Conservation (phyloP, 2,329 filamentous ascomycete genomes). For the Neodidymelliopsis sp. region DNA sequence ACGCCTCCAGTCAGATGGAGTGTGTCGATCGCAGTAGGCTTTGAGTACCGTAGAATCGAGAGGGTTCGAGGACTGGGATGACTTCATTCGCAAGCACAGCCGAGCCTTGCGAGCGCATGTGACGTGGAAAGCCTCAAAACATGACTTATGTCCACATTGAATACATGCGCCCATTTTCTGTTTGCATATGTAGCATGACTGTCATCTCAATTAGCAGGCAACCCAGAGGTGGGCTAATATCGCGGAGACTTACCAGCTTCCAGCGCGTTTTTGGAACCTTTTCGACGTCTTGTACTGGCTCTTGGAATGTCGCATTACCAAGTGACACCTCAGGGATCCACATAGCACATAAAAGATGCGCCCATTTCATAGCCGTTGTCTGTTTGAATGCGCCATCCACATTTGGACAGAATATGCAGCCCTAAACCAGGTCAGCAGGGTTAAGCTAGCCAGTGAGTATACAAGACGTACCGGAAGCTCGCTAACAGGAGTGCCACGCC, state of each 20-base stretch:
- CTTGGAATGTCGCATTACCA: constrained; percentile 96
- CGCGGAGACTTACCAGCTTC: constrained; percentile 67
- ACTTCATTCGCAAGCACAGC: constrained; percentile 96
- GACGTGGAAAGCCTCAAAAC: constrained; percentile 96
- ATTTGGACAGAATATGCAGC: constrained; percentile 97
- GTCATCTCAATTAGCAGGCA: constrained; percentile 22
- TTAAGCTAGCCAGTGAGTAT: neutral
- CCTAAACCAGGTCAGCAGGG: constrained; percentile 36
- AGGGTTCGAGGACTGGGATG: constrained; percentile 77
- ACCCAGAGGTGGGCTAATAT: neutral
- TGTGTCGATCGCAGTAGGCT: constrained; percentile 95
- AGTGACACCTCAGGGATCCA: constrained; percentile 98
- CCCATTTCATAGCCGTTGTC: constrained; percentile 95
- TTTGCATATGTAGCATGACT: constrained; percentile 92
- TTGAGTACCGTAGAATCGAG: constrained; percentile 86
- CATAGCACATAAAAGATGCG: constrained; percentile 93
- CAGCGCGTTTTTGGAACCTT: constrained; percentile 95
- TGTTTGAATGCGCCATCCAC: constrained; percentile 98
- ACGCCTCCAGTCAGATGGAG: constrained; percentile 84
- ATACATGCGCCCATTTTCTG: constrained; percentile 99
- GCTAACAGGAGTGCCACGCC: constrained; percentile 82
- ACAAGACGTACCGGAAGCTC: constrained; percentile 41
- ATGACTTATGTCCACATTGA: constrained; percentile 96
- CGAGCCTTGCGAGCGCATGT: constrained; percentile 90
- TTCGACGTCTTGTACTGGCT: constrained; percentile 96